phyloP scores from a whole-genome alignment of 2,329 filamentous ascomycete genomes.

The Aspergillus aculeatinus region DNA sequence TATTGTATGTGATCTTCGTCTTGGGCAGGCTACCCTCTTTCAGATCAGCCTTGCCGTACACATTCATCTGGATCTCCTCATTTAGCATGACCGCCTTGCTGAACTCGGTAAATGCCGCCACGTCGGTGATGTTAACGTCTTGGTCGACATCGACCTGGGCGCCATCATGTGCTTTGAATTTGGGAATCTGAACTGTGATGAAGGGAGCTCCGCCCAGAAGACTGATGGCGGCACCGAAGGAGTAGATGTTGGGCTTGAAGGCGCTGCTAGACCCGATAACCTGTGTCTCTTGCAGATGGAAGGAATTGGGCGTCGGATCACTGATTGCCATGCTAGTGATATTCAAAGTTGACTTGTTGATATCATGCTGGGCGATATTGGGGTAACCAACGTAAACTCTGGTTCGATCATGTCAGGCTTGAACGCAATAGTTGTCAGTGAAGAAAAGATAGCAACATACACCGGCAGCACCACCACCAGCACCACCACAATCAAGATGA shows the following conservation, averaged over 20 bases:
- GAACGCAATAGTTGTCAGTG: neutral
- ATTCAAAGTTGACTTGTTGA: constrained; percentile 53
- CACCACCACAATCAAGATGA: constrained; percentile 51
- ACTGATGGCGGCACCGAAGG: constrained; percentile 54
- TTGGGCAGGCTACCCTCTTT: constrained; percentile 52
- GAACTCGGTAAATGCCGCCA: constrained; percentile 51
- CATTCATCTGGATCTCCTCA: constrained; percentile 50
- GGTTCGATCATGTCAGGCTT: neutral
- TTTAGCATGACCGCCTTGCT: constrained; percentile 49
- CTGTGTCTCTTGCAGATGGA: constrained; percentile 51
- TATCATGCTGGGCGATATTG: constrained; percentile 55
- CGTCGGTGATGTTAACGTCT: constrained; percentile 43
- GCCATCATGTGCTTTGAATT: constrained; percentile 45
- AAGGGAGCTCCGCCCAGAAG: constrained; percentile 47
- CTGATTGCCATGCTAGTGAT: constrained; percentile 53
- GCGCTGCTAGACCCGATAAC: constrained; percentile 49
- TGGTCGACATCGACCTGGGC: constrained; percentile 46
- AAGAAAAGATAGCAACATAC: constrained; percentile 42
- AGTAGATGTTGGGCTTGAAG: constrained; percentile 56
- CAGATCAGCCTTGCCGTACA: constrained; percentile 54
- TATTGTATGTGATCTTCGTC: constrained; percentile 55
- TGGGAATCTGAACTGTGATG: constrained; percentile 48
- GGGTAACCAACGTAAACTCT: constrained; percentile 61
- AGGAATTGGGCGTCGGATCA: constrained; percentile 49
- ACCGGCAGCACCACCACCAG: constrained; percentile 57